phyloP scores from a whole-genome alignment of 371 early-diverging fungal genomes.

The Rhizomucor pusillus region DNA sequence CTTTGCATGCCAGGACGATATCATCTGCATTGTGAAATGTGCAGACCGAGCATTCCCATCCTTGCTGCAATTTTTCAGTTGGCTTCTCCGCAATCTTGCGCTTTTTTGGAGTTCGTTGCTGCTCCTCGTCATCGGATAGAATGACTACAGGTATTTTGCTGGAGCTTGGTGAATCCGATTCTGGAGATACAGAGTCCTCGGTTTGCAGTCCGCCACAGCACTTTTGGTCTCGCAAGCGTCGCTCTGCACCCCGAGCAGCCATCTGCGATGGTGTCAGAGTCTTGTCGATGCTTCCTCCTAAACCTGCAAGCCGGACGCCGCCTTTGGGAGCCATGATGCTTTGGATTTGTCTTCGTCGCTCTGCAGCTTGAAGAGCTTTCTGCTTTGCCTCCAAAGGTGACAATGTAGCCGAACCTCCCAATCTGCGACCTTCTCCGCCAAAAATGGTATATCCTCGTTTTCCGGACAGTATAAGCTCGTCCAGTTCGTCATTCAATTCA shows the following conservation, averaged over 20 bases:
- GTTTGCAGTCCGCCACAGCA: slow-evolving; percentile 57
- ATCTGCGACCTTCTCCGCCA: slow-evolving; percentile 29
- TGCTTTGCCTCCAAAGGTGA: slow-evolving; percentile 23
- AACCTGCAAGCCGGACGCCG: slow-evolving; percentile 48
- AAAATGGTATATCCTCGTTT: slow-evolving; percentile 52
- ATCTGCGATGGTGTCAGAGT: slow-evolving; percentile 24
- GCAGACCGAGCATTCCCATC: slow-evolving; percentile 31
- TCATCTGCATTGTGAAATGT: slow-evolving; percentile 28
- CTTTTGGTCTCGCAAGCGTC: slow-evolving; percentile 42
- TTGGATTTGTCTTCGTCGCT: slow-evolving; percentile 33
- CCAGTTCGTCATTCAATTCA: slow-evolving; percentile 53
- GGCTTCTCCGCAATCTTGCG: neutral
- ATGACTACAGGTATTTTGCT: slow-evolving; percentile 1
- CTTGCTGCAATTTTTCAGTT: slow-evolving; percentile 2
- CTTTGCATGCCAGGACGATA: slow-evolving; percentile 22
- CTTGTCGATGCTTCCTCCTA: neutral
- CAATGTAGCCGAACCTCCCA: slow-evolving; percentile 28
- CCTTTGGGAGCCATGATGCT: slow-evolving; percentile 50
- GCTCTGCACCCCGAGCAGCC: slow-evolving; percentile 59
- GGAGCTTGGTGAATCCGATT: neutral
- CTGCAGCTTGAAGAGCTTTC: slow-evolving; percentile 47
- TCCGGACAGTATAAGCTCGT: slow-evolving; percentile 39
- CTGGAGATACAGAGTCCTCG: neutral
- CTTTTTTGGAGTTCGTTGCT: slow-evolving; percentile 3
- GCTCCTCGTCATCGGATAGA: slow-evolving; percentile 7